Percentiles rank a stretch among this genome's conserved stretches.
Evolutionary conservation across 495 filamentous ascomycete genomes (phyloP).

Genomic region (Xylona heveae): DNA sequence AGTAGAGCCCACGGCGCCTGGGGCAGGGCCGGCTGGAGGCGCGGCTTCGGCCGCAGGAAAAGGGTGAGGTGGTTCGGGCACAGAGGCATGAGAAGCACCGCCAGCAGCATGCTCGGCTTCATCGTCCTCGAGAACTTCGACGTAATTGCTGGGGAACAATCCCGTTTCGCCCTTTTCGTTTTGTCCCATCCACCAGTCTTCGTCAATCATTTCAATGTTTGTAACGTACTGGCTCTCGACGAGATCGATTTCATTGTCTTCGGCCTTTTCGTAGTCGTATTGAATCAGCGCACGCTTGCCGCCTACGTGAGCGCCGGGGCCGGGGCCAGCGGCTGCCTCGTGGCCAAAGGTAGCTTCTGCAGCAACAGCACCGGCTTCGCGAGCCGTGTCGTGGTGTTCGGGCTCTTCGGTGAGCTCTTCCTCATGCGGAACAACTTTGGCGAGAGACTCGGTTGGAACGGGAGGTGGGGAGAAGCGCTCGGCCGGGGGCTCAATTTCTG

Average conservation of each 20-base stretch:
- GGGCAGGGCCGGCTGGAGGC: conserved; percentile 9
- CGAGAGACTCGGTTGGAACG: conserved; percentile 34
- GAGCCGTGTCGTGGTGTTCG: conserved; percentile 36
- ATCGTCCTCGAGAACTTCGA: conserved; percentile 53
- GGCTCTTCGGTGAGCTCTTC: conserved; percentile 42
- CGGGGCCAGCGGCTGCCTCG: conserved; percentile 11
- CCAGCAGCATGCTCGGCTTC: conserved; percentile 12
- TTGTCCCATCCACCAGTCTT: conserved; percentile 92
- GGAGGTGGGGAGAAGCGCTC: conserved; percentile 25
- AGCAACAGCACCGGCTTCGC: conserved; percentile 35
- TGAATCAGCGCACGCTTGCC: conserved; percentile 59
- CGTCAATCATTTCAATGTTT: conserved; percentile 94
- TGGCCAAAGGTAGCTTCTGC: conserved; percentile 20
- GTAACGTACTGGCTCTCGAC: conserved; percentile 78
- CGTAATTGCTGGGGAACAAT: conserved; percentile 92
- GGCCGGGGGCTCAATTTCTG: conserved; percentile 27
- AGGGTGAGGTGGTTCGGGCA: conserved; percentile 10
- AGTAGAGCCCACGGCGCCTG: conserved; percentile 11
- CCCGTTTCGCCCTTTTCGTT: conserved; percentile 64
- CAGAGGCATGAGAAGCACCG: conserved; percentile 12
- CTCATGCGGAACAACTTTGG: conserved; percentile 36
- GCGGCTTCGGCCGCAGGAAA: conserved; percentile 15
- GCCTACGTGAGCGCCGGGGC: background rate
- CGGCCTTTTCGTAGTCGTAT: conserved; percentile 93
- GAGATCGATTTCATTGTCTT: conserved; percentile 88